Base-by-base conservation (phyloP, 768 basidiomycete genomes). In the Gloeophyllum trabeum region DNA sequence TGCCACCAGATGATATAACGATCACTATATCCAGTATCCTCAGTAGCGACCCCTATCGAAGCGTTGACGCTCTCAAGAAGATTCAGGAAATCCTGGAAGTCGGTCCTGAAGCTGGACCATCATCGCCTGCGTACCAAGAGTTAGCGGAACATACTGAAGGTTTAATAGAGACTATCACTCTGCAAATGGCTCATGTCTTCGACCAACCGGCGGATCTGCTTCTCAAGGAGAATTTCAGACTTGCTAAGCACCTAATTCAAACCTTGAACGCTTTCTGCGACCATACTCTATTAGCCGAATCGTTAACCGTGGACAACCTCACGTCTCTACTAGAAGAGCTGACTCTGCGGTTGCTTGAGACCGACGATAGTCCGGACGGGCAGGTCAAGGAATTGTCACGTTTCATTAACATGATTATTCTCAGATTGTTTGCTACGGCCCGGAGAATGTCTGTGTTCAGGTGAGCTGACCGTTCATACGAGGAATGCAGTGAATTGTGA, bases 381-480 rank as follows among this genome's bases (percentile, higher is more conserved):
- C 84, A 90, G 54, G 78, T 96, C 32, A 90, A 92, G 56, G 96
- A 98, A 56, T 56, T 98, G 44, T 92, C 91, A 4, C 79, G 88
- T 39, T 98, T 96, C 61, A 93, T 99, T 63, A 99, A 99, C 61
- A 93, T 97, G 88, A 92, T 98, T 44, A 84, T 98, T 47, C 67
- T 99, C 44, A 82, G 93, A 24, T 59, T 96, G 42, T 94, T 99
- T 64, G 85, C 90, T 24, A 91, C 90, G 6, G 84, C 86, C 13
- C 71, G 90, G 48, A 73, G 86, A 44, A 91, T 91, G 74, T 81
- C 90, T 0, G 82, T 93, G 42, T 94, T 94, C 64, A 73, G 87
- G 92, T 92, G 41, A 54, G 81, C 7, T 51, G 16, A 28, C 30
- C 22, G 6, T 30, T 2, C 6, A 21, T 52, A 16, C 20, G 35